Base-by-base conservation (phyloP, 495 filamentous ascomycete genomes). In the Aspergillus egyptiacus region DNA sequence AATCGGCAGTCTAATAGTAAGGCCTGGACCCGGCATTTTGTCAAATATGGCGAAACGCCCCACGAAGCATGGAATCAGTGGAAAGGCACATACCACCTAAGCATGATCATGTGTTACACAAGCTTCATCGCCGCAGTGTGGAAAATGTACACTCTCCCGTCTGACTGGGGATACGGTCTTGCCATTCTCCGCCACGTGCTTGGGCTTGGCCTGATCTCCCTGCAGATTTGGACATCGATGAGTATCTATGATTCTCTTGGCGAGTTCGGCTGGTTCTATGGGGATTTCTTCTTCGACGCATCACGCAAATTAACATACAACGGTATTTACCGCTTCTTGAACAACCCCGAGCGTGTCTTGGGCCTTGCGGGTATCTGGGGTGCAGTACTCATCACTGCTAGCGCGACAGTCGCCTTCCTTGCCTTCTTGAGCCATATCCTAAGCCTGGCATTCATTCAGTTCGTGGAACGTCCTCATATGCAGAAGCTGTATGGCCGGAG, bases 181-280 rank as follows among this genome's bases (percentile, higher is more conserved):
- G 84, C 84, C 5, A 74, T 95, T 22, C 79, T 97, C 54, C 84
- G 89, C 52, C 94, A 98, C 58, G 84, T 95, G 11, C 56, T 96
- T 25, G 93, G 93, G 22, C 68, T 74, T 28, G 82, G 87, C 50
- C 71, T 97, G 48, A 81, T 96, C 44, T 80, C 85, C 11, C 75
- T 98, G 37, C 93, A 98, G 61, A 68, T 91, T 9, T 98, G 94
- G 94, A 96, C 91, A 3, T 83, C 86, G 4, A 68, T 87, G 51
- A 95, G 90, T 64, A 94, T 97, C 50, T 95, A 96, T 67, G 89
- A 96, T 13, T 96, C 91, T 5, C 82, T 97, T 2, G 91, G 91
- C 34, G 93, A 98, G 61, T 97, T 96, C 61, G 94, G 94, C 55
- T 98, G 94, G 93, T 98, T 97, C 74, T 98, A 89, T 59, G 93